These are phyloP conservation scores for Lentinula sp. DNA, from an alignment of 768 basidiomycete species.

Conservation along the genomic window DNA sequence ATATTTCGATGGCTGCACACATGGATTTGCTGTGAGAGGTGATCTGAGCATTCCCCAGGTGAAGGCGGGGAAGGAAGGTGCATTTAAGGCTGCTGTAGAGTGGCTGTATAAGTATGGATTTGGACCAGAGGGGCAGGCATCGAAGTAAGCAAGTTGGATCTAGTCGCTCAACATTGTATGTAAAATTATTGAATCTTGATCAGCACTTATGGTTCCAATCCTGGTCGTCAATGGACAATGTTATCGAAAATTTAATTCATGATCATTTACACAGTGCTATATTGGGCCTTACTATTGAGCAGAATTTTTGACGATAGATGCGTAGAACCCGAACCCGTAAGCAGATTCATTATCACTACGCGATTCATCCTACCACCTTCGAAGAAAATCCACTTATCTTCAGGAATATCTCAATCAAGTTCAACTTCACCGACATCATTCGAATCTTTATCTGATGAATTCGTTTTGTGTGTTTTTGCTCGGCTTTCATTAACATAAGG, in stretches of 20 bases:
- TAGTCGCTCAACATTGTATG: no score
- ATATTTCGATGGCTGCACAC: slow-evolving; percentile 24
- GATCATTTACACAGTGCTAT: no score
- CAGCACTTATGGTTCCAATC: no score
- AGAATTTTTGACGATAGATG: no score
- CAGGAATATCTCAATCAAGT: slow-evolving; percentile 6
- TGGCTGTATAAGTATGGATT: slow-evolving; percentile 31
- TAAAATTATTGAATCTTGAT: no score
- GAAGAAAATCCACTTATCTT: slow-evolving; percentile 44
- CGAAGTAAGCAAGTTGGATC: no score
- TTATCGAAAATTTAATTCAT: no score
- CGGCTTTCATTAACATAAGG: slow-evolving; percentile 44
- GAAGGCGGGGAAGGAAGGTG: slow-evolving; percentile 49
- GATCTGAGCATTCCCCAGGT: slow-evolving; percentile 33
- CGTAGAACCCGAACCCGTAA: no score
- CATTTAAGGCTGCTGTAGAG: slow-evolving; percentile 43
- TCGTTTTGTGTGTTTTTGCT: slow-evolving; percentile 69
- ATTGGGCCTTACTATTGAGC: no score
- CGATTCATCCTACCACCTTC: slow-evolving; percentile 35
- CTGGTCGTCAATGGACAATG: no score
- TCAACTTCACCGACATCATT: slow-evolving; percentile 29
- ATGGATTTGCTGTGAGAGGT: slow-evolving; percentile 39
- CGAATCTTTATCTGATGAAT: slow-evolving; percentile 67
- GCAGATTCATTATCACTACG: no score
- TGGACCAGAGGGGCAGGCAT: not conserved